A percentile compares a stretch with the other conserved stretches of the same genome.
Evolutionary conservation across 148 eudicot genomes (phyloP).

Genomic region (Diospyros lotus): DNA sequence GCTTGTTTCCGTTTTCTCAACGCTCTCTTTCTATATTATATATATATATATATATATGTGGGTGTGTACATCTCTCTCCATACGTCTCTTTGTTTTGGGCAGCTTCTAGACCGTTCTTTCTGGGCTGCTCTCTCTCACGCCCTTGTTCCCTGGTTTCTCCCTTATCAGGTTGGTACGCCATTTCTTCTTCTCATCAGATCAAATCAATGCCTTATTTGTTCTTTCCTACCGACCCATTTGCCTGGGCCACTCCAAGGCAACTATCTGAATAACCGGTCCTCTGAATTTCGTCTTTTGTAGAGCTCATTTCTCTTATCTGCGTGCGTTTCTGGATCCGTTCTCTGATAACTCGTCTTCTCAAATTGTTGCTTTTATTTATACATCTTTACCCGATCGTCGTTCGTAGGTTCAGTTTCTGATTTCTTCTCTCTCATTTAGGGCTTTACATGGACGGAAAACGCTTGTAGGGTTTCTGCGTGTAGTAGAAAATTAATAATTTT

Average conservation of each 20-base stretch:
- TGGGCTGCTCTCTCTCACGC: too few species aligned
- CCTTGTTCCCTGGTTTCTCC: too few species aligned
- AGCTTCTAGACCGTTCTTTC: too few species aligned
- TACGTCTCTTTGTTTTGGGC: too few species aligned
- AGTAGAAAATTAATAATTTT: neutral
- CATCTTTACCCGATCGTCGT: neutral
- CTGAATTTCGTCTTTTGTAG: neutral
- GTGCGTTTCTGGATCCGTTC: neutral
- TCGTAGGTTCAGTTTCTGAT: neutral
- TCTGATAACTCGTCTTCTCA: neutral
- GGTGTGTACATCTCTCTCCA: too few species aligned
- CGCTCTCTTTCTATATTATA: too few species aligned
- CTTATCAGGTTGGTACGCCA: too few species aligned
- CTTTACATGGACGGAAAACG: neutral
- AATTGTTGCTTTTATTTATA: neutral
- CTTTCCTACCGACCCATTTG: too few species aligned
- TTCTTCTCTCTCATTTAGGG: neutral
- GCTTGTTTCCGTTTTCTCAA: too few species aligned
- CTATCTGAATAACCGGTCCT: neutral
- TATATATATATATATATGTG: too few species aligned
- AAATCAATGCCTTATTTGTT: neutral
- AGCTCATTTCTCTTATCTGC: neutral
- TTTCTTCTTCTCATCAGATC: too few species aligned
- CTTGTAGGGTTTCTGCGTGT: neutral
- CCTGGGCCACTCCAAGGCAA: too few species aligned